phyloP scores from a whole-genome alignment of 2,329 filamentous ascomycete genomes.

The Colletotrichum nymphaeae region DNA sequence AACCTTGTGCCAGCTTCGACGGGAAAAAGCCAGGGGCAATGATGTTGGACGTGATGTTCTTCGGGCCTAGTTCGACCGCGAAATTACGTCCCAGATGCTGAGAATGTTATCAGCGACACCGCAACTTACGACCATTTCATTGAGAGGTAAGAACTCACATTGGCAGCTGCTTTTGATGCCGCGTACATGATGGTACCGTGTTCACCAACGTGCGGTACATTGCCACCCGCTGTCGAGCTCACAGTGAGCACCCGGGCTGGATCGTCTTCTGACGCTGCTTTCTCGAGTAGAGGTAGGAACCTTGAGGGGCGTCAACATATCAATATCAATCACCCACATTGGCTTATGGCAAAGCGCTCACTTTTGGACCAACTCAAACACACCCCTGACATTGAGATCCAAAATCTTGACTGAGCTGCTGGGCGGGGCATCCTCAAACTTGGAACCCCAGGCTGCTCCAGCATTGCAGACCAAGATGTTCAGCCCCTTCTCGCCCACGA shows the following conservation, averaged over 20 bases:
- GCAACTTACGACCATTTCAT: too few relatives aligned
- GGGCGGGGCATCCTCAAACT: slow-evolving; percentile 72
- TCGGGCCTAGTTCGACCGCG: slow-evolving; percentile 75
- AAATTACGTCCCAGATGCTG: slow-evolving; percentile 72
- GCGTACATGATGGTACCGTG: slow-evolving; percentile 75
- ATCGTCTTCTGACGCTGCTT: slow-evolving; percentile 45
- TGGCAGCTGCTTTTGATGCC: slow-evolving; percentile 74
- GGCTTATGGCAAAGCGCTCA: slow-evolving; percentile 39
- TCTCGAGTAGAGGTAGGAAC: slow-evolving; percentile 58
- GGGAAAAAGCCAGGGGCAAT: slow-evolving; percentile 78
- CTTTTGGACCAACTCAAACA: slow-evolving; percentile 76
- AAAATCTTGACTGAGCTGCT: slow-evolving; percentile 73
- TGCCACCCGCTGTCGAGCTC: slow-evolving; percentile 73
- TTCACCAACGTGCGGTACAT: slow-evolving; percentile 68
- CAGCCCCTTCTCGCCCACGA: slow-evolving; percentile 66
- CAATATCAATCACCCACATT: rapidly evolving
- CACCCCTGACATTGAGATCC: slow-evolving; percentile 77
- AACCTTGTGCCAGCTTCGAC: slow-evolving; percentile 73
- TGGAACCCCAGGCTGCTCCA: slow-evolving; percentile 76
- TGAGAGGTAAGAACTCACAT: slow-evolving; percentile 40
- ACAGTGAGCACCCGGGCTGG: slow-evolving; percentile 75
- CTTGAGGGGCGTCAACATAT: slow-evolving; percentile 27
- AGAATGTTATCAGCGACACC: not conserved
- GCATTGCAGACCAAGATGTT: slow-evolving; percentile 80
- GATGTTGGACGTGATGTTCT: slow-evolving; percentile 73